A percentile compares a stretch with the other conserved stretches of the same genome.
phyloP scores from a whole-genome alignment of 1,139 yeast genomes.

The Lodderomyces jiufengensis region DNA sequence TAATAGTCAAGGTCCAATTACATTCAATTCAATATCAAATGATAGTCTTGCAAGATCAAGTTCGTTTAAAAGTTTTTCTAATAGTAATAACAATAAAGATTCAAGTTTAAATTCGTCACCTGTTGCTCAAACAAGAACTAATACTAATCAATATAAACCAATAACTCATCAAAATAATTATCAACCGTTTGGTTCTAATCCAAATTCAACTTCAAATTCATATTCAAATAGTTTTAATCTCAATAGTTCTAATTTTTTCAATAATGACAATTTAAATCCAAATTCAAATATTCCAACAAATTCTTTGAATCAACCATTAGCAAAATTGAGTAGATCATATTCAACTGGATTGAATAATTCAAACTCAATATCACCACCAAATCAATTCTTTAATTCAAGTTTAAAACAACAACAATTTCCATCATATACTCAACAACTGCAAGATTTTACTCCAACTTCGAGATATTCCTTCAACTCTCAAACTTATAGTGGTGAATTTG shows the following conservation, averaged over 20 bases:
- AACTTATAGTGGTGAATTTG: too few relatives aligned
- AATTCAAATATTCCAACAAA: background rate
- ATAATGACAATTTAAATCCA: too few relatives aligned
- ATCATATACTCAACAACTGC: constrained; percentile 5
- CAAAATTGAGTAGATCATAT: constrained; percentile 11
- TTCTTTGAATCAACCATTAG: background rate
- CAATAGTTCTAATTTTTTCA: too few relatives aligned
- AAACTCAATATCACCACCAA: constrained; percentile 6
- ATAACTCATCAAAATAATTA: background rate
- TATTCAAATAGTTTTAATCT: too few relatives aligned
- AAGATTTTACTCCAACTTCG: constrained; percentile 8
- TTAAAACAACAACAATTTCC: too few relatives aligned
- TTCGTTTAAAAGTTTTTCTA: constrained; percentile 3
- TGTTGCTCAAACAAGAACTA: background rate
- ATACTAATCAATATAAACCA: background rate
- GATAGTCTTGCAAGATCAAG: constrained; percentile 8
- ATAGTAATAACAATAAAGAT: background rate
- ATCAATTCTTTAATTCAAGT: constrained; percentile 1
- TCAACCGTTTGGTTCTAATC: constrained; percentile 7
- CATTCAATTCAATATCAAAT: constrained; percentile 6
- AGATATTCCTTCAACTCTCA: constrained; percentile 8
- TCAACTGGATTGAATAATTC: constrained; percentile 15
- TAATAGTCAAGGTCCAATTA: constrained; percentile 5
- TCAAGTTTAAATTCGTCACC: background rate
- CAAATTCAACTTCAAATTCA: constrained; percentile 5